These are phyloP conservation scores for Fusarium oxysporum DNA, from an alignment of 2,329 filamentous ascomycete species.

Conservation along the genomic window DNA sequence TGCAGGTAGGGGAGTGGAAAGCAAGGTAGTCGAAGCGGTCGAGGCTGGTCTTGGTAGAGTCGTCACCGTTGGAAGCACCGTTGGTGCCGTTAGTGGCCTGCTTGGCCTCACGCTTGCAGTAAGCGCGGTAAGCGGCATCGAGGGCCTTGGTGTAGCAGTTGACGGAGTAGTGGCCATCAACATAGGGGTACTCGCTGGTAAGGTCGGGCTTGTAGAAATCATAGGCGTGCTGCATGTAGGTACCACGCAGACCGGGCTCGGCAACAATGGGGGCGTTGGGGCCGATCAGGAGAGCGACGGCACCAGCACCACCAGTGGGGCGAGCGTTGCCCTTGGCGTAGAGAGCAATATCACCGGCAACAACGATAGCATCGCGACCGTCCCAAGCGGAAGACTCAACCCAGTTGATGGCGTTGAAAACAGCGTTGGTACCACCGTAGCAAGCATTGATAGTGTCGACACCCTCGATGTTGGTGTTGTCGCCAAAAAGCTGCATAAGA, in stretches of 20 bases:
- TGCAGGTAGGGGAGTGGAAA: conserved; percentile 89
- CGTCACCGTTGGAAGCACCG: conserved; percentile 58
- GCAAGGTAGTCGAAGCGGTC: conserved; percentile 87
- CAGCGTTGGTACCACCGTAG: conserved; percentile 86
- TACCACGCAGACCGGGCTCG: conserved; percentile 82
- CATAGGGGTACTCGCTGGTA: conserved; percentile 87
- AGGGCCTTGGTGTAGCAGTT: conserved; percentile 86
- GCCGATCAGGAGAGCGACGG: conserved; percentile 82
- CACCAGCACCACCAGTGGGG: conserved; percentile 83
- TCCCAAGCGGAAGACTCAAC: conserved; percentile 89
- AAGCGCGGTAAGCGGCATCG: conserved; percentile 84
- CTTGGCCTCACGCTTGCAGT: conserved; percentile 77
- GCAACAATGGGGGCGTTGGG: conserved; percentile 81
- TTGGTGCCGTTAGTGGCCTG: conserved; percentile 68
- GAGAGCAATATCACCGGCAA: conserved; percentile 85
- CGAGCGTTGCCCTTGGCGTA: conserved; percentile 87
- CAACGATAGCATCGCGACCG: conserved; percentile 82
- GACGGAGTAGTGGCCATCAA: conserved; percentile 85
- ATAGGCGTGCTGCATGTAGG: conserved; percentile 86
- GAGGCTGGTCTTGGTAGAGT: conserved; percentile 69
- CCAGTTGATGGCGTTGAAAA: conserved; percentile 89
- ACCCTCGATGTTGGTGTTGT: conserved; percentile 87
- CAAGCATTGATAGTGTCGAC: conserved; percentile 87
- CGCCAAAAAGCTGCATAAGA: conserved; percentile 86
- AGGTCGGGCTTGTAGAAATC: conserved; percentile 93